Percentiles rank a stretch among this genome's conserved stretches.
Evolutionary conservation across 768 basidiomycete genomes (phyloP).

Genomic region (Pisolithus tinctorius): DNA sequence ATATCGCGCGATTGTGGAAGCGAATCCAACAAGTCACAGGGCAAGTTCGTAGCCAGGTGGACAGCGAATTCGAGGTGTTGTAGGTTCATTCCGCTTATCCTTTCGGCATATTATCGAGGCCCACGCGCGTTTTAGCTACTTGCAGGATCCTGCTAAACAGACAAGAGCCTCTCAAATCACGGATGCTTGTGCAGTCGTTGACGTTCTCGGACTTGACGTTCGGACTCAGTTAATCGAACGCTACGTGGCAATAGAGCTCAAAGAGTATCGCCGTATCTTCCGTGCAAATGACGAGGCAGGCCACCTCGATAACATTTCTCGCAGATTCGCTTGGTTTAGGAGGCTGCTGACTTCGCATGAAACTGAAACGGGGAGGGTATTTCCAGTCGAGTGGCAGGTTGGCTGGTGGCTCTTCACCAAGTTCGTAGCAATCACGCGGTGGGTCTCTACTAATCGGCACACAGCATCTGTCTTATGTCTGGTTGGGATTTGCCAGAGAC

Average conservation of each 20-base stretch:
- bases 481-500: slow-evolving; percentile 44
- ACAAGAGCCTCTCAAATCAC: slow-evolving; percentile 59
- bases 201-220: slow-evolving; percentile 82
- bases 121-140: slow-evolving; percentile 46
- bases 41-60: slow-evolving; percentile 72
- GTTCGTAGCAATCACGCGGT: slow-evolving; percentile 92
- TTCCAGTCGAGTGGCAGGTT: slow-evolving; percentile 83
- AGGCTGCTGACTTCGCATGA: slow-evolving; percentile 82
- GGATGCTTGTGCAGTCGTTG: slow-evolving; percentile 84
- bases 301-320: slow-evolving; percentile 88
- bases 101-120: background rate
- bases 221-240: slow-evolving; percentile 78
- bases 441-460: background rate
- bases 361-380: slow-evolving; percentile 75
- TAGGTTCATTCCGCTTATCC: slow-evolving; percentile 34
- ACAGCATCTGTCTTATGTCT: background rate
- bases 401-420: slow-evolving; percentile 74
- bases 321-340: slow-evolving; percentile 94
- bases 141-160: slow-evolving; percentile 67
- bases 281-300: slow-evolving; percentile 91
- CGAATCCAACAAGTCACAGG: slow-evolving; percentile 79
- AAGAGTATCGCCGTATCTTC: slow-evolving; percentile 96
- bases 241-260: slow-evolving; percentile 83
- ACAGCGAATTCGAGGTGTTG: slow-evolving; percentile 90
- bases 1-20: slow-evolving; percentile 71